Evolutionary conservation across 169 alveolate species (phyloP), one percentile per base, ranked within the genome.

Genomic region (Plasmodium ovale): DNA sequence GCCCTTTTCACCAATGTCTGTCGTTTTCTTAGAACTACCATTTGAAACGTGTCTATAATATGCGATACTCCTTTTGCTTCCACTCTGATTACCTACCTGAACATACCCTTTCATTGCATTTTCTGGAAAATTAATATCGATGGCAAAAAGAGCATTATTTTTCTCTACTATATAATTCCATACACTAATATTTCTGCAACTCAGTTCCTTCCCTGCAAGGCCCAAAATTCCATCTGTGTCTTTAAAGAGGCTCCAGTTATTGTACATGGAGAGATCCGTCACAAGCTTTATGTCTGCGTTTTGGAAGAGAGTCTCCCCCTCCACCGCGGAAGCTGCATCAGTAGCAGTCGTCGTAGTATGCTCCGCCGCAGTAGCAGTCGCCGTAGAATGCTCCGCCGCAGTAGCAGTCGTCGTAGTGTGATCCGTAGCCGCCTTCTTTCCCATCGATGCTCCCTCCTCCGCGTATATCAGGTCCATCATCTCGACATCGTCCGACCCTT

Each of bases 151-250:
- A 0, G 62, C 64, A 3, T 67, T 82, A 35, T 67, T 31, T 35
- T 82, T 67, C 58, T 82, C 90, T 9, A 65, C 2, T 5, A 82
- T 82, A 4, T 9, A 35, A 69, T 82, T 82, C 90, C 90, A 82
- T 9, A 49, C 44, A 53, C 90, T 82, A 12, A 19, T 42, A 29
- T 59, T 65, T 44, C 90, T 64, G 58, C 90, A 82, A 44, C 90
- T 51, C n/a, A 82, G 59, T 82, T 65, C 90, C 6, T 39, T 67
- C 0, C 90, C 90, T 23, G 90, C 90, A 16, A 82, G 6, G 4
- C 90, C 90, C 23, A 82, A 14, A 21, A 82, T 82, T n/a, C 90
- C 90, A 42, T 82, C 90, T 0, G 84, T 67, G 54, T 82, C 90
- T 58, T 82, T 82, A 42, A 65, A 82, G 3, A 67, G 31, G 44